Evolutionary conservation across 164 flowering plant genomes (phyloP).

Genomic region (Macadamia tetraphylla): DNA sequence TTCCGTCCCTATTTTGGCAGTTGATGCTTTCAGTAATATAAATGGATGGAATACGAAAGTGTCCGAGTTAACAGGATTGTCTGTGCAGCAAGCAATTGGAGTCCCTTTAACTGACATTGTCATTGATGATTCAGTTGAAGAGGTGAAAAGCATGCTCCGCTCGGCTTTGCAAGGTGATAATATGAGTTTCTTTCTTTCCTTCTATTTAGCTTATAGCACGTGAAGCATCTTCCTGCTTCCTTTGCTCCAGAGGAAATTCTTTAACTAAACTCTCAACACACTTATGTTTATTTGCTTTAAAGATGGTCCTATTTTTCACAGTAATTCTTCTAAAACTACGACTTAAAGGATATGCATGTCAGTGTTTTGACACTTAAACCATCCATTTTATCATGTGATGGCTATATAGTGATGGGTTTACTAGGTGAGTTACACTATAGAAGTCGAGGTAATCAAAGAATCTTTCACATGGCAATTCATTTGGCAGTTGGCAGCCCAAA

Average conservation of each 20-base stretch:
- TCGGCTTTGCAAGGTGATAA: slow-evolving; percentile 59
- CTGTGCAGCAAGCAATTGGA: slow-evolving; percentile 55
- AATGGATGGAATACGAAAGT: slow-evolving; percentile 82
- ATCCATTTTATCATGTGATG: background rate
- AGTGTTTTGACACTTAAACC: background rate
- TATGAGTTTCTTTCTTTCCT: background rate
- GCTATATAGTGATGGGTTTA: background rate
- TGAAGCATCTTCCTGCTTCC: background rate
- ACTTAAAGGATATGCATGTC: background rate
- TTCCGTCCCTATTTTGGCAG: slow-evolving; percentile 68
- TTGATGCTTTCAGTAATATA: slow-evolving; percentile 48
- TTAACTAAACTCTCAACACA: background rate
- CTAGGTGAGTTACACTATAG: too few species aligned
- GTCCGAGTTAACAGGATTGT: slow-evolving; percentile 61
- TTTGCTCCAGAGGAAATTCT: background rate
- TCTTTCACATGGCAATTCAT: too few species aligned
- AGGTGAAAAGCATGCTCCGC: slow-evolving; percentile 41
- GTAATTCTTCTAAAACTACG: background rate
- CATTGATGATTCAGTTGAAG: slow-evolving; percentile 42
- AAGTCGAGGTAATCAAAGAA: too few species aligned
- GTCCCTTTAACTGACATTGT: slow-evolving; percentile 45
- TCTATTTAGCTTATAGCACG: background rate
- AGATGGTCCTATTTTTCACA: background rate
- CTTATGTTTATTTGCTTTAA: background rate
- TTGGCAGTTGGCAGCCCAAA: too few species aligned